Conservation (phyloP, 1,284 basidiomycete species). For the Rhodotorula glutinis region DNA sequence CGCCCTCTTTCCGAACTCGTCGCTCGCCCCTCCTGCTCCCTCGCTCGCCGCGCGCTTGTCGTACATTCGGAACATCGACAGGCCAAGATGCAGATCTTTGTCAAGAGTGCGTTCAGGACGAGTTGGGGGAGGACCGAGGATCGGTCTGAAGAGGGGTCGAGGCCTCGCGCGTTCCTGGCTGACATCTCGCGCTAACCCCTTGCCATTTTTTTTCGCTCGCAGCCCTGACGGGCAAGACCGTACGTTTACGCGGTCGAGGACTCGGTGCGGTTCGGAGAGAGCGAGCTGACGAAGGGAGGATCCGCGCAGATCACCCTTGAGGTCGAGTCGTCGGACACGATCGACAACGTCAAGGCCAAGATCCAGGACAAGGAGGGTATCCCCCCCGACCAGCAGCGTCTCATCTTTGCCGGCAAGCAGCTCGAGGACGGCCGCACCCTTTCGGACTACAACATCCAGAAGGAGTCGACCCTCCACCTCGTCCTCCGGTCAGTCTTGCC, state of each 20-base stretch:
- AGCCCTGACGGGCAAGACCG: slow-evolving; percentile 58
- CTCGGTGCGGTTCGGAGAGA: background rate
- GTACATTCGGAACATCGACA: background rate
- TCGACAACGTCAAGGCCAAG: slow-evolving; percentile 56
- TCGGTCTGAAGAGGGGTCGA: too few species aligned
- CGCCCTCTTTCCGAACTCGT: background rate
- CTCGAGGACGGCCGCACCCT: slow-evolving; percentile 94
- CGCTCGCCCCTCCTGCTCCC: slow-evolving; percentile 1
- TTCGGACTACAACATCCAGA: slow-evolving; percentile 97
- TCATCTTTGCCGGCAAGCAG: slow-evolving; percentile 91
- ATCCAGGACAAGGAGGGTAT: slow-evolving; percentile 50
- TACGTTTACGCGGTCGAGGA: slow-evolving; percentile 44
- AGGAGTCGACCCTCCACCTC: slow-evolving; percentile 96
- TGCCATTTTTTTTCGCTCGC: slow-evolving; percentile 40
- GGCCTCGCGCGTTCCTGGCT: slow-evolving; percentile 1
- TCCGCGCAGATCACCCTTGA: slow-evolving; percentile 55
- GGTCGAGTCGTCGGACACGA: slow-evolving; percentile 60
- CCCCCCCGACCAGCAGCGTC: slow-evolving; percentile 87
- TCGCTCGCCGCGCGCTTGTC: background rate
- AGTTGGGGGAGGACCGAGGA: too few species aligned
- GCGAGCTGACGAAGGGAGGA: background rate
- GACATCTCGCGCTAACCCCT: slow-evolving; percentile 2
- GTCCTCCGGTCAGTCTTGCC: slow-evolving; percentile 72
- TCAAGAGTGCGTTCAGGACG: slow-evolving; percentile 50
- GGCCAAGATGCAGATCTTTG: slow-evolving; percentile 56